Conservation (phyloP, 2,329 filamentous ascomycete genomes). For the Diplodia sapinea region DNA sequence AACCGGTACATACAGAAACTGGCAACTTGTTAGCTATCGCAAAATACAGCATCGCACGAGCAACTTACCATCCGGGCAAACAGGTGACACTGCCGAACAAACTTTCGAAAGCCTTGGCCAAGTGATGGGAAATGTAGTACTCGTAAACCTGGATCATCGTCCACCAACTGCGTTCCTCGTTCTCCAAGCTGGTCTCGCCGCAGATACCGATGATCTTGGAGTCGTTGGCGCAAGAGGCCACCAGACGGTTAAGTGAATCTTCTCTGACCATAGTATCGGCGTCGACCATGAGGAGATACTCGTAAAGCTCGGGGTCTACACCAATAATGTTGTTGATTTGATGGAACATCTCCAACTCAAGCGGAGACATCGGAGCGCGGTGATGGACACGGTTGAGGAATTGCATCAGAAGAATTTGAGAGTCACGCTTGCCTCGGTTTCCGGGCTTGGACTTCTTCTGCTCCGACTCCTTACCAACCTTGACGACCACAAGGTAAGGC, state of each 20-base stretch:
- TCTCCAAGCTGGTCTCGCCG: conserved; percentile 93
- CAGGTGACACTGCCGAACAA: conserved; percentile 98
- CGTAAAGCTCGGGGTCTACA: conserved; percentile 95
- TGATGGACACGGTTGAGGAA: conserved; percentile 99
- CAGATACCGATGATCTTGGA: conserved; percentile 97
- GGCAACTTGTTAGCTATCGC: conserved; percentile 34
- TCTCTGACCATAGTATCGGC: conserved; percentile 94
- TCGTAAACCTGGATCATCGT: conserved; percentile 99
- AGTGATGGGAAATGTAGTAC: conserved; percentile 97
- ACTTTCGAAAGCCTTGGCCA: conserved; percentile 96
- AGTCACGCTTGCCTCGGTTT: conserved; percentile 98
- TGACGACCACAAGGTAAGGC: conserved; percentile 93
- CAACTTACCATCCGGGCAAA: conserved; percentile 93
- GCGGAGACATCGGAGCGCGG: conserved; percentile 88
- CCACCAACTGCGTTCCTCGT: conserved; percentile 95
- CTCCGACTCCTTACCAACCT: conserved; percentile 96
- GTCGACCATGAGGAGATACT: conserved; percentile 97
- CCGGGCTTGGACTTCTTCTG: conserved; percentile 89
- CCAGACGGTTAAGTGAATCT: conserved; percentile 89
- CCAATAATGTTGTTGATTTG: conserved; percentile 99
- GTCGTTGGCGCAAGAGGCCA: conserved; percentile 91
- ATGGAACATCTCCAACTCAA: conserved; percentile 98
- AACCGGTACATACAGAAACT: conserved; percentile 99
- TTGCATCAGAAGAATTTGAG: conserved; percentile 92
- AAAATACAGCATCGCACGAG: not conserved